Evolutionary conservation across 495 filamentous ascomycete species (phyloP), one percentile per base, ranked within the genome.

Genomic region (Talaromyces borbonicus): DNA sequence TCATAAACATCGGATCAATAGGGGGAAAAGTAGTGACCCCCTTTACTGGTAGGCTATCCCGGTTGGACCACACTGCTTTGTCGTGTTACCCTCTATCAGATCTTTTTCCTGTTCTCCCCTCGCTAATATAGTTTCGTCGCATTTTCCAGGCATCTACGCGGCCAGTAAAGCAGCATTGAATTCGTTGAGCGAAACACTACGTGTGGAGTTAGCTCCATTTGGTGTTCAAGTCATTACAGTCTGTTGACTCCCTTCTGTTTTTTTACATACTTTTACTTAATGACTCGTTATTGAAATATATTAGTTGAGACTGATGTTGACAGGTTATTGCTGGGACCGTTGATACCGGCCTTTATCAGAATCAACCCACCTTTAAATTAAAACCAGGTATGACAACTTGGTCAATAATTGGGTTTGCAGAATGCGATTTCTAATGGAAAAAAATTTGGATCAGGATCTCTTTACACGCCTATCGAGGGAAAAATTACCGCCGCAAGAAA

Each of bases 1-100:
- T 84, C 53, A 66, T 79, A 43, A 80, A 80, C 55, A 68, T 75
- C 37, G 66, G 67, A 5, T 74, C 73, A 1, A 63, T 76, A 12
- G 68, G 69, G 22, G 69, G 71, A 7, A 52, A 69, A 38, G 52
- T 66, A n/a, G 58, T 60, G 39, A 52, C 69, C 7, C 63, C 67
- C 19, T 75, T 63, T 49, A 59, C 76, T 73, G 53, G 71, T 20
- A 37, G 18, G 8, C 14, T 36, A 6, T 36, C 33, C 8, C 12
- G 20, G 18, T 15, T 8, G n/a, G n/a, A n/a, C 27, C 5, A 31
- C 27, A 31, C 26, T 31, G 9, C 27, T 5, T 2, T n/a, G 2
- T 31, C 27, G 5, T 31, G 1, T 31, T 31, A 31, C 27, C 5
- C n/a, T 8, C 27, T 31, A 31, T 31, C 27, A 9, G 27, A 2